A percentile compares a stretch with the other conserved stretches of the same genome.
Evolutionary conservation across 2,329 filamentous ascomycete genomes (phyloP).

Genomic region (Acarospora socialis): DNA sequence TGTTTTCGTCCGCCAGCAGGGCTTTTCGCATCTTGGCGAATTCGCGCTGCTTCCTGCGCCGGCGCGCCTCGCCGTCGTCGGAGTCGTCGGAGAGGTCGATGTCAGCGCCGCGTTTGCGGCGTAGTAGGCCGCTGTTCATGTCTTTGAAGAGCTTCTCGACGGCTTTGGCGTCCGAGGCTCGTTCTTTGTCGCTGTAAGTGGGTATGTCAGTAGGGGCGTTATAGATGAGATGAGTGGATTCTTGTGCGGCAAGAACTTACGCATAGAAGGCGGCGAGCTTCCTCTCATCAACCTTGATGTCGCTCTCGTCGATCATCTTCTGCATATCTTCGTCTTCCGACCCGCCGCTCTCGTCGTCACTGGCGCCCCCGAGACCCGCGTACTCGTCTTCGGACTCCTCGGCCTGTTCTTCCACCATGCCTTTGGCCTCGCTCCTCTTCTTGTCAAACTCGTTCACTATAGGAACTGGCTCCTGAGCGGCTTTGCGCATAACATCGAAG

Average conservation of each 20-base stretch:
- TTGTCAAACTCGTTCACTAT: conserved; percentile 53
- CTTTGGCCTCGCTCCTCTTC: conserved; percentile 74
- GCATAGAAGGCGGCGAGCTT: conserved; percentile 77
- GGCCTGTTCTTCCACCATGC: conserved; percentile 82
- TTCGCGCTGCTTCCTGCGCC: conserved; percentile 70
- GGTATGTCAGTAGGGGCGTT: conserved; percentile 15
- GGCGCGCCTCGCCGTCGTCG: conserved; percentile 64
- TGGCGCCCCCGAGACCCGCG: conserved; percentile 76
- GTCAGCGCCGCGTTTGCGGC: conserved; percentile 60
- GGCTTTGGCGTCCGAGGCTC: conserved; percentile 67
- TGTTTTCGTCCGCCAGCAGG: conserved; percentile 72
- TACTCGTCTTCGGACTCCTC: conserved; percentile 98
- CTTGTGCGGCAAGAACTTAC: conserved; percentile 41
- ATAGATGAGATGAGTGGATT: conserved; percentile 3
- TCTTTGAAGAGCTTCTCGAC: conserved; percentile 88
- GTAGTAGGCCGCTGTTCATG: conserved; percentile 74
- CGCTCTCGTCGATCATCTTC: conserved; percentile 80
- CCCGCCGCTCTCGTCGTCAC: conserved; percentile 69
- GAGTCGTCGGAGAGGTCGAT: conserved; percentile 84
- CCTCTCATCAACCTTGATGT: conserved; percentile 63
- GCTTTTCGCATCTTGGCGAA: conserved; percentile 87
- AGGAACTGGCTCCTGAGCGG: conserved; percentile 40
- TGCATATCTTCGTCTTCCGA: conserved; percentile 62
- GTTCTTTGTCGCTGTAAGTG: conserved; percentile 54
- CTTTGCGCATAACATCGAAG: conserved; percentile 59